Percentiles rank a stretch among this genome's conserved stretches.
Evolutionary conservation across 225 moss, liverwort and hornwort species (phyloP).

Genomic region (Straminergon stramineum): DNA sequence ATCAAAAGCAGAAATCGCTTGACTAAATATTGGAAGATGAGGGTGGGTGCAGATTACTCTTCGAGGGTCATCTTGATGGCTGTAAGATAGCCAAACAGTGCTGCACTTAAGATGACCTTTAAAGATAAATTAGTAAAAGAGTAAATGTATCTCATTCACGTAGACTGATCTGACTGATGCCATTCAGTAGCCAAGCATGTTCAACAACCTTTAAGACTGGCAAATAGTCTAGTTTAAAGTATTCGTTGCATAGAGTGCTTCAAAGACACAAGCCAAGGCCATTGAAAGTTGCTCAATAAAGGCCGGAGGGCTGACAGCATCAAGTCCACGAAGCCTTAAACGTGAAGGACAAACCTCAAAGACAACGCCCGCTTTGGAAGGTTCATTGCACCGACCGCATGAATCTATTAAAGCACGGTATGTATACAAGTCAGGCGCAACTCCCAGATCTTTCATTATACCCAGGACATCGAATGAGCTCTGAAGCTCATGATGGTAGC

Average conservation of each 20-base stretch:
- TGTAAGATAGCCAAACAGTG: not conserved
- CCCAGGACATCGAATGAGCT: slow-evolving; percentile 48
- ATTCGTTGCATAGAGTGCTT: not conserved
- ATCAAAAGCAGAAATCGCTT: slow-evolving; percentile 3
- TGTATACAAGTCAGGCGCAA: slow-evolving; percentile 68
- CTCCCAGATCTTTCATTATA: slow-evolving; percentile 61
- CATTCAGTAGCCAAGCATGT: not conserved
- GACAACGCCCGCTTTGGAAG: slow-evolving; percentile 57
- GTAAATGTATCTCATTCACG: not conserved
- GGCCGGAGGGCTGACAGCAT: not conserved
- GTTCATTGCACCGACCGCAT: slow-evolving; percentile 64
- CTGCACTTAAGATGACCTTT: not conserved
- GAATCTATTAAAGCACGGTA: slow-evolving; percentile 81
- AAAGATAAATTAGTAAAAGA: not conserved
- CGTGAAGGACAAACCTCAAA: slow-evolving; percentile 53
- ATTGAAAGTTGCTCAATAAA: not conserved
- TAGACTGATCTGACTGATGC: not conserved
- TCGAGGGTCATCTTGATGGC: not conserved
- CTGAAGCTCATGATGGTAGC: slow-evolving; percentile 52
- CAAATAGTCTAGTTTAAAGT: not conserved
- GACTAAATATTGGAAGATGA: not conserved
- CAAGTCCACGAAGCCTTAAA: not conserved
- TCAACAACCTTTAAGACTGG: not conserved
- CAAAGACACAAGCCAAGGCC: not conserved
- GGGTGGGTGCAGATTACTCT: not conserved